Conservation (phyloP, 78 protist genomes). For the Dictyostelium brefeldianum region DNA sequence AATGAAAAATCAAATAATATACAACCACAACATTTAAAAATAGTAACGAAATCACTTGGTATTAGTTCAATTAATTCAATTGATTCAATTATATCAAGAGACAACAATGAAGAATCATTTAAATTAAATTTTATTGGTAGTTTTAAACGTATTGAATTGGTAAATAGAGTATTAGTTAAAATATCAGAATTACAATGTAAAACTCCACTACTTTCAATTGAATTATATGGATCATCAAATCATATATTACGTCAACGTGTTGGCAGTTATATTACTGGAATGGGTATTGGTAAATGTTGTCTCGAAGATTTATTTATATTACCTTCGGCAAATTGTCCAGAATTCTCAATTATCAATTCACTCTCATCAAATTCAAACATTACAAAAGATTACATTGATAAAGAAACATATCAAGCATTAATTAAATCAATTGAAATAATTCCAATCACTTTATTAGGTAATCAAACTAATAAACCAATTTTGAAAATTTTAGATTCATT, state of each 20-base stretch:
- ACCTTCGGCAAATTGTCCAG: slow-evolving; percentile 49
- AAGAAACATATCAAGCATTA: background rate
- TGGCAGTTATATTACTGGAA: slow-evolving; percentile 53
- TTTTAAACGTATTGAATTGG: background rate
- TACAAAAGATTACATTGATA: background rate
- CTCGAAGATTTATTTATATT: slow-evolving; percentile 61
- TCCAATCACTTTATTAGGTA: slow-evolving; percentile 6
- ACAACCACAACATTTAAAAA: background rate
- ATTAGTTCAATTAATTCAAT: background rate
- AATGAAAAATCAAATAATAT: background rate
- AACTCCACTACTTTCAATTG: slow-evolving; percentile 7
- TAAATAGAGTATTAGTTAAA: background rate
- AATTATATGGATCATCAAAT: background rate
- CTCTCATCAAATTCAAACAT: background rate
- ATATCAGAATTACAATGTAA: background rate
- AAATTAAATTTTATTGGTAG: background rate
- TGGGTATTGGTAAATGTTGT: slow-evolving; percentile 64
- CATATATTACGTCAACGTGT: slow-evolving; percentile 20
- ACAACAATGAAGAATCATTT: background rate
- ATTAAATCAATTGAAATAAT: background rate
- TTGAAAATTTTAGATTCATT: slow-evolving; percentile 16
- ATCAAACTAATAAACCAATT: slow-evolving; percentile 18
- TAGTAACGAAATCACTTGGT: background rate
- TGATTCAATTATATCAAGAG: background rate
- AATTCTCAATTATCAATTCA: background rate